Percentiles rank a stretch among this genome's conserved stretches.
Conservation (phyloP, 192 early-diverging fungal species). For the Coemansia sp. region DNA sequence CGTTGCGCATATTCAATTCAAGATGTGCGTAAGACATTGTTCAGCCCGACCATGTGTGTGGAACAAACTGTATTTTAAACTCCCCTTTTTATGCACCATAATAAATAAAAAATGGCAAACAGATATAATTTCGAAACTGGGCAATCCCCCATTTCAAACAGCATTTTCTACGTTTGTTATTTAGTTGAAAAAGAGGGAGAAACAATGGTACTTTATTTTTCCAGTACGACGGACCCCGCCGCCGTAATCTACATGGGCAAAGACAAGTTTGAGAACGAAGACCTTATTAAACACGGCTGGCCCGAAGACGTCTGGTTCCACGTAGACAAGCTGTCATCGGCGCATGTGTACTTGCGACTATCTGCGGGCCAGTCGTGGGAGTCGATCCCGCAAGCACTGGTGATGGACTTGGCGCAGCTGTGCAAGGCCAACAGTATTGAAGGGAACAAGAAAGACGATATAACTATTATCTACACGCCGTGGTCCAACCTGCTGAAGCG, state of each 20-base stretch:
- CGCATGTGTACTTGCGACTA: conserved; percentile 94
- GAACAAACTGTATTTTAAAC: too few species aligned
- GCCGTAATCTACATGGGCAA: conserved; percentile 95
- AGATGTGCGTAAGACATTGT: too few species aligned
- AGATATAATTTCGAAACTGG: too few species aligned
- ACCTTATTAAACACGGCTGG: conserved; percentile 92
- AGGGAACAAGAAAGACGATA: conserved; percentile 91
- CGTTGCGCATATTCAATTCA: too few species aligned
- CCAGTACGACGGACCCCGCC: conserved; percentile 68
- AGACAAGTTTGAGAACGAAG: conserved; percentile 98
- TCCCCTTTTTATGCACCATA: too few species aligned
- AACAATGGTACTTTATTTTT: conserved; percentile 73
- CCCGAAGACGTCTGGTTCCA: conserved; percentile 95
- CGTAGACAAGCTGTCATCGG: conserved; percentile 95
- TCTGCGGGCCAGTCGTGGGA: conserved; percentile 73
- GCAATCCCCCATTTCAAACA: too few species aligned
- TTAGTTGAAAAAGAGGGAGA: background rate
- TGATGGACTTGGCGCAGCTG: conserved; percentile 88
- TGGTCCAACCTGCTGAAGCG: conserved; percentile 91
- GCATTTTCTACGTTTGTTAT: too few species aligned
- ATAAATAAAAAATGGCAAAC: too few species aligned
- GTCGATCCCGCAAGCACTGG: conserved; percentile 65
- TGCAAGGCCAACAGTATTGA: conserved; percentile 98
- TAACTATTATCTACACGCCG: conserved; percentile 91
- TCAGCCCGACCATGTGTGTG: too few species aligned